Conservation (phyloP, 2,329 filamentous ascomycete species). For the Botryotinia convoluta region DNA sequence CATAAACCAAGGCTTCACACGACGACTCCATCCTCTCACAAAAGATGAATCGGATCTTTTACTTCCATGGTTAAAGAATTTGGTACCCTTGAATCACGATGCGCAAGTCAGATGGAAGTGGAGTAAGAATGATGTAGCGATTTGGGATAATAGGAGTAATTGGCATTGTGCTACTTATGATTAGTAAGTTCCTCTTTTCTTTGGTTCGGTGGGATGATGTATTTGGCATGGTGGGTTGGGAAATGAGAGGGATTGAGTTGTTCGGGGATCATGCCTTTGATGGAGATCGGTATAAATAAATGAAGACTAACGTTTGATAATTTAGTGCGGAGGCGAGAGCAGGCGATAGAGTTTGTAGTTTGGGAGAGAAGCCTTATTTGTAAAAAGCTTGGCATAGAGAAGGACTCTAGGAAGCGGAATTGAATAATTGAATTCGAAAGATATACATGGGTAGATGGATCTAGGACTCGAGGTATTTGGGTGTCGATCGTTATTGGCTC, state of each 20-base stretch:
- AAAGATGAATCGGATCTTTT: slow-evolving; percentile 51
- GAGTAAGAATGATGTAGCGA: slow-evolving; percentile 54
- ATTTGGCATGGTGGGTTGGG: too few species aligned
- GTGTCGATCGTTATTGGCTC: background rate
- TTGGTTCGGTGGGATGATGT: background rate
- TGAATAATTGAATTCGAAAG: too few species aligned
- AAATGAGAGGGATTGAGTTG: background rate
- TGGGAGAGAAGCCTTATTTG: slow-evolving; percentile 5
- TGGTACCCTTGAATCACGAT: slow-evolving; percentile 55
- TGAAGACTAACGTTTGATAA: background rate
- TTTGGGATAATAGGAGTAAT: slow-evolving; percentile 59
- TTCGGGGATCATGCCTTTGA: background rate
- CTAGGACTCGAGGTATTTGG: background rate
- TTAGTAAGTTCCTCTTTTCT: background rate
- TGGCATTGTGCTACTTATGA: slow-evolving; percentile 23
- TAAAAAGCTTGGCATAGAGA: background rate
- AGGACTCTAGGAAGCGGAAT: too few species aligned
- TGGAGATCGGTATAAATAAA: background rate
- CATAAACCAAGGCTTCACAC: slow-evolving; percentile 48
- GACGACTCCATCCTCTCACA: slow-evolving; percentile 39
- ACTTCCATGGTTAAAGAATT: slow-evolving; percentile 39
- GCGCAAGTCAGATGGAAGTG: slow-evolving; percentile 55
- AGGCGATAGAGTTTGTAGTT: slow-evolving; percentile 11
- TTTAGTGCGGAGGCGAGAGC: slow-evolving; percentile 2
- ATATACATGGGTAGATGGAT: background rate